phyloP scores from a whole-genome alignment of 208 protist species.

The Acanthamoeba lenticulata region DNA sequence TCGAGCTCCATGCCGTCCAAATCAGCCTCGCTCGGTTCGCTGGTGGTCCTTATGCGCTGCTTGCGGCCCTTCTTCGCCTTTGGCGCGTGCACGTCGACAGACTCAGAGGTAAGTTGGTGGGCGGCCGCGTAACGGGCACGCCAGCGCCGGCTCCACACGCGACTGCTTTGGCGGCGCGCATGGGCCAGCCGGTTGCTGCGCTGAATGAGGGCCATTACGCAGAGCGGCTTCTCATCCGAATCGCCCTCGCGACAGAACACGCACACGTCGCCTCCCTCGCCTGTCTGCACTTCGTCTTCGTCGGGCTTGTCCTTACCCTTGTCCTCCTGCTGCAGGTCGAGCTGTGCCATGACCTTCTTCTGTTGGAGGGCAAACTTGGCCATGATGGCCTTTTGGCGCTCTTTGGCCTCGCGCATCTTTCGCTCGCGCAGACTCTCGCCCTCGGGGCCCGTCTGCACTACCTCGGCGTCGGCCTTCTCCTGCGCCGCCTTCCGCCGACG shows the following conservation, averaged over 20 bases:
- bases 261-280: constrained; percentile 35
- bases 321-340: not conserved
- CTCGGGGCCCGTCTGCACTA: not conserved
- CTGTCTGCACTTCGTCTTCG: not conserved
- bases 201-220: constrained; percentile 23
- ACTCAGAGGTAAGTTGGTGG: no score
- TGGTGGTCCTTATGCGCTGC: not conserved
- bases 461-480: not conserved
- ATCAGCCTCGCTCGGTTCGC: not conserved
- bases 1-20: not conserved
- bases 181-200: not conserved
- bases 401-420: constrained; percentile 29
- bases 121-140: not conserved
- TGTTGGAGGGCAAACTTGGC: constrained; percentile 27
- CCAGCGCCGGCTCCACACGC: not conserved
- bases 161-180: not conserved
- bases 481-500: not conserved
- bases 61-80: not conserved
- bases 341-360: constrained; percentile 3
- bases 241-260: constrained; percentile 47
- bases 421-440: not conserved
- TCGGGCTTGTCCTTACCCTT: not conserved
- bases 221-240: constrained; percentile 10
- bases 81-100: no score
- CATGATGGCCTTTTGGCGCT: constrained; percentile 47